These are phyloP conservation scores for Colletotrichum sp. DNA, from an alignment of 2,329 filamentous ascomycete genomes.

Conservation along the genomic window DNA sequence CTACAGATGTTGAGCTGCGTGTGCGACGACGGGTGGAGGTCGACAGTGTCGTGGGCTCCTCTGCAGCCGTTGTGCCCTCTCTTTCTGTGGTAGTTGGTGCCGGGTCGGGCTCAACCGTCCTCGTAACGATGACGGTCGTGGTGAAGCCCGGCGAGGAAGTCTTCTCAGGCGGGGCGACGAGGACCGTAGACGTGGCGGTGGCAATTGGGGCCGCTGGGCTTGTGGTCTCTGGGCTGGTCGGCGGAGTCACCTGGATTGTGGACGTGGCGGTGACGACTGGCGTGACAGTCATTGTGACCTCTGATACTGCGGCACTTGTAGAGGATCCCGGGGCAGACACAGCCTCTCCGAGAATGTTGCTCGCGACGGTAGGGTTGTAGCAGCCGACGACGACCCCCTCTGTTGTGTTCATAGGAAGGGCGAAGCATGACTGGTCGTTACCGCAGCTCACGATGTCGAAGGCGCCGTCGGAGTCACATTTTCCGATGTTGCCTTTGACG, in stretches of 20 bases:
- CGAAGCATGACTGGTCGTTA: slow-evolving; percentile 49
- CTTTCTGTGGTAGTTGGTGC: neutral
- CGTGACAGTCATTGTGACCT: slow-evolving; percentile 3
- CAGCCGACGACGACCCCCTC: slow-evolving; percentile 56
- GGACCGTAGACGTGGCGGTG: slow-evolving; percentile 12
- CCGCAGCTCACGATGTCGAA: slow-evolving; percentile 48
- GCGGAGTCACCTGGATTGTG: slow-evolving; percentile 15
- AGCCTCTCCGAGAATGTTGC: slow-evolving; percentile 43
- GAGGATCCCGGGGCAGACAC: slow-evolving; percentile 19
- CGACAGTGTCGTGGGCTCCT: slow-evolving; percentile 13
- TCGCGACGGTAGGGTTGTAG: slow-evolving; percentile 42
- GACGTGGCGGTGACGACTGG: slow-evolving; percentile 9
- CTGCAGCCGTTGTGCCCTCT: neutral
- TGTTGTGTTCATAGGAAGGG: slow-evolving; percentile 56
- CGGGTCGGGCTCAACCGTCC: neutral
- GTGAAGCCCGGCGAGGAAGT: neutral
- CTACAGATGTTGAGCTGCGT: neutral
- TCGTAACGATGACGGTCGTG: slow-evolving; percentile 11
- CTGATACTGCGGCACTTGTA: neutral
- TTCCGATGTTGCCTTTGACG: slow-evolving; percentile 52
- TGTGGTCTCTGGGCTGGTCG: neutral
- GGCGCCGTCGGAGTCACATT: slow-evolving; percentile 44
- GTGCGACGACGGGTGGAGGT: neutral
- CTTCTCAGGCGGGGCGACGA: neutral
- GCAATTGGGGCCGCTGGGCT: neutral